Conservation (phyloP, 2,329 filamentous ascomycete species). For the Nothomitra cinnamomea region DNA sequence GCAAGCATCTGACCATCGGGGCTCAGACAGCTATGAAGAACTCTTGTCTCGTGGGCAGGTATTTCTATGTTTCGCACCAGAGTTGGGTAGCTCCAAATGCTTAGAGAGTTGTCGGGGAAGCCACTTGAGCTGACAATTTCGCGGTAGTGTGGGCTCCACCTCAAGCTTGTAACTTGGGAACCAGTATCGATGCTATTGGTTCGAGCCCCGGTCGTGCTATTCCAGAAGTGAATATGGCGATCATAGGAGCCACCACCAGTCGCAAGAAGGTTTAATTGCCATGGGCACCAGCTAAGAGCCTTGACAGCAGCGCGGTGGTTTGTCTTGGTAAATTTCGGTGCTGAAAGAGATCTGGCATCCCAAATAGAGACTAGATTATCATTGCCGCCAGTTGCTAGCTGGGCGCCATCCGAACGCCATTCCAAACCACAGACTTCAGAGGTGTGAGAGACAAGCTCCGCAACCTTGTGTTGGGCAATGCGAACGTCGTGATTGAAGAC, state of each 20-base stretch:
- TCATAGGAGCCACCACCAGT: slow-evolving; percentile 95
- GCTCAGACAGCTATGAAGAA: slow-evolving; percentile 91
- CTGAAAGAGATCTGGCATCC: slow-evolving; percentile 84
- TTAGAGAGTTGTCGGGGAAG: slow-evolving; percentile 97
- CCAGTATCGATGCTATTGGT: slow-evolving; percentile 99
- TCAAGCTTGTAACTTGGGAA: slow-evolving; percentile 87
- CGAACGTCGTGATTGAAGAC: slow-evolving; percentile 99
- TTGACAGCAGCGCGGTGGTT: slow-evolving; percentile 99
- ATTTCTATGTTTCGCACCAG: slow-evolving; percentile 96
- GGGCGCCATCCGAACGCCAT: slow-evolving; percentile 90
- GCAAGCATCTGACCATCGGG: slow-evolving; percentile 97
- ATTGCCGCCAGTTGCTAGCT: slow-evolving; percentile 93
- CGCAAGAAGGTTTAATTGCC: slow-evolving; percentile 93
- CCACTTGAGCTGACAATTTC: slow-evolving; percentile 96
- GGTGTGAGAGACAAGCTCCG: slow-evolving; percentile 90
- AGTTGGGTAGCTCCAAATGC: slow-evolving; percentile 97
- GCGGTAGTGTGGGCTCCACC: slow-evolving; percentile 93
- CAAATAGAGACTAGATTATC: slow-evolving; percentile 99
- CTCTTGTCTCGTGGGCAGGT: slow-evolving; percentile 88
- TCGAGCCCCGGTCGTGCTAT: slow-evolving; percentile 89
- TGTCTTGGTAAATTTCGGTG: slow-evolving; percentile 98
- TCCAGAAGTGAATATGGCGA: slow-evolving; percentile 99
- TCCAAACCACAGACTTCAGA: slow-evolving; percentile 96
- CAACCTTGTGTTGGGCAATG: slow-evolving; percentile 93
- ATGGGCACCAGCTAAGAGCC: slow-evolving; percentile 95